Base-by-base conservation (phyloP, 1,284 basidiomycete species). In the Cutaneotrichosporon sp. region DNA sequence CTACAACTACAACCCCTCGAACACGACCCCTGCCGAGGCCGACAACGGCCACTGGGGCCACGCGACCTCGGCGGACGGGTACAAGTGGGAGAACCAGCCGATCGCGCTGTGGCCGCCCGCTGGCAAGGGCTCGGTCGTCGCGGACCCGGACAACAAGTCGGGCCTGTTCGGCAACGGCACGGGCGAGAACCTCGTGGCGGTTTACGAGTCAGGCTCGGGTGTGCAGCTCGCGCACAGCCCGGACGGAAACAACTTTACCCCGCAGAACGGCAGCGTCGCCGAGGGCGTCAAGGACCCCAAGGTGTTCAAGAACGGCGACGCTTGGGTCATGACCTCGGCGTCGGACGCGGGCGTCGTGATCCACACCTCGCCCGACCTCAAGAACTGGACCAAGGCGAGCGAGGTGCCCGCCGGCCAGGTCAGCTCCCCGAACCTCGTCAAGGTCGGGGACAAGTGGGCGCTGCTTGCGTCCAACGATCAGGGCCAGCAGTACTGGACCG, bases 21-120 rank as follows among this genome's bases (percentile, higher is more conserved):
- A 68, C 42, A 58, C 76, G 14, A 71, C 77, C 13, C n/a, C n/a
- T n/a, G n/a, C n/a, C n/a, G n/a, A n/a, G n/a, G 78, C 80, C 1
- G 81, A 79, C 6, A 81, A 81, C 63, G 79, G 81, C 64, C 79
- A 81, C 65, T 82, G 81, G 81, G 80, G 80, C 55, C 81, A 81
- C 56, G 80, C 81, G 16, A 79, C 80, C 16, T 78, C 76, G 25
- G 69, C 65, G 13, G 80, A 81, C 65, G 66, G 80, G n/a, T 81
- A 79, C 59, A 67, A 70, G 54, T 82, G 81, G 81, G 69, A 72
- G 56, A 81, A 81, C 59, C 71, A 80, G 57, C 78, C 78, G 27
- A 76, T 77, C 54, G 77, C 76, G 4, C 63, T 74, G 56, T 74
- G 63, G 67, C 73, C 77, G 61, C 69, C 74, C 34, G 52, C 73